Conservation (phyloP, 495 filamentous ascomycete genomes). For the Cladorrhinum samala region DNA sequence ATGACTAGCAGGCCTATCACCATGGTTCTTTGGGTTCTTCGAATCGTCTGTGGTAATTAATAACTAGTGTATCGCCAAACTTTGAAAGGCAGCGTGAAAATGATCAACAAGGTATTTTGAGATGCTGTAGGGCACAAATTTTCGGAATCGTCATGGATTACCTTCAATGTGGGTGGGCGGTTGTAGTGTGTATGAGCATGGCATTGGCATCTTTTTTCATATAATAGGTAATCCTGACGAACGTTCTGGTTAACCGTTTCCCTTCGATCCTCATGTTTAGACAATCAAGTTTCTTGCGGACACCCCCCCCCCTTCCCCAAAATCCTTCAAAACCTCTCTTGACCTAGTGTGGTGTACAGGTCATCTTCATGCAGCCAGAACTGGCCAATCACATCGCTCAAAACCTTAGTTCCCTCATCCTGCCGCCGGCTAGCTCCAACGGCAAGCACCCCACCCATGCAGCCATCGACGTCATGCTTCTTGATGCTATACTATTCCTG, state of each 20-base stretch:
- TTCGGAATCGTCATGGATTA: too few species aligned
- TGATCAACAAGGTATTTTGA: background rate
- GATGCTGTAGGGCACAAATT: background rate
- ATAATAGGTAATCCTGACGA: background rate
- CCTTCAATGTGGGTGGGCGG: too few species aligned
- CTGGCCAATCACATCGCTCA: slow-evolving; percentile 2
- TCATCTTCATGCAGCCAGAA: slow-evolving; percentile 11
- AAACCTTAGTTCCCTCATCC: slow-evolving; percentile 17
- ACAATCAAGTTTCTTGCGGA: background rate
- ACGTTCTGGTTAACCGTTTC: background rate
- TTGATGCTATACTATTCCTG: background rate
- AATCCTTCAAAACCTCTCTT: slow-evolving; percentile 12
- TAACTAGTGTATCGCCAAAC: too few species aligned
- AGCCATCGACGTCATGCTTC: slow-evolving; percentile 19
- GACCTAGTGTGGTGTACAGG: too few species aligned
- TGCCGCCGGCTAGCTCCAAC: slow-evolving; percentile 5
- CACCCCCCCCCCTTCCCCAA: background rate
- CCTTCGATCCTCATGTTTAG: background rate
- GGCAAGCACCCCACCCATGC: background rate
- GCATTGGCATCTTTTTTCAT: background rate
- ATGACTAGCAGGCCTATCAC: slow-evolving; percentile 44
- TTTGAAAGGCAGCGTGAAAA: too few species aligned
- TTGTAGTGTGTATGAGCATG: too few species aligned
- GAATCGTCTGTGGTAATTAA: background rate
- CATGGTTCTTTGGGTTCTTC: slow-evolving; percentile 13